Evolutionary conservation across 2,329 filamentous ascomycete species (phyloP).

Genomic region (Penicillium brasilianum): DNA sequence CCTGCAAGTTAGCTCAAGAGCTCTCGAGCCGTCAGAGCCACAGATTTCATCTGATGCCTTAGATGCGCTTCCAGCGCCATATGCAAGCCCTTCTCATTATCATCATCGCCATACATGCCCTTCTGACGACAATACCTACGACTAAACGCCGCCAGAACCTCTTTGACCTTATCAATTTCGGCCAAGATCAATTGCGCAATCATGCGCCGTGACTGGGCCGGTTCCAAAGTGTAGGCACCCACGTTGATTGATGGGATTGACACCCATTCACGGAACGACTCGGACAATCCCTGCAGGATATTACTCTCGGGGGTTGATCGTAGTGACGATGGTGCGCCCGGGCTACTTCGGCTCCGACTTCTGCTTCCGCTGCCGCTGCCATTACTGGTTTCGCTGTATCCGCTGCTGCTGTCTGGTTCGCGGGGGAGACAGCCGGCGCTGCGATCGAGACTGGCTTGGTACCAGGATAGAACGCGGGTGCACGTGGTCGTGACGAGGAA

Average conservation of each 20-base stretch:
- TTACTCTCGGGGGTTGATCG: neutral
- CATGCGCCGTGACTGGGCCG: conserved; percentile 6
- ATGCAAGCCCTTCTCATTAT: conserved; percentile 10
- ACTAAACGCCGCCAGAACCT: conserved; percentile 2
- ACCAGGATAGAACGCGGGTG: conserved; percentile 12
- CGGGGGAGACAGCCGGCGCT: conserved; percentile 2
- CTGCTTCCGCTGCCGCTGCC: neutral
- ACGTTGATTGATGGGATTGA: conserved; percentile 10
- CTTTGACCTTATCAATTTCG: neutral
- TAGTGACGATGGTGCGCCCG: neutral
- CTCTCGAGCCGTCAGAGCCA: conserved; percentile 4
- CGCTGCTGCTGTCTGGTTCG: conserved; percentile 8
- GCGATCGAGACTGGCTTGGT: conserved; percentile 12
- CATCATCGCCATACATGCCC: neutral
- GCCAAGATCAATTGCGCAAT: neutral
- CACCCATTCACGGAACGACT: conserved; percentile 10
- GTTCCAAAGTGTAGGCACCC: conserved; percentile 9
- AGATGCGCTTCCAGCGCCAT: conserved; percentile 10
- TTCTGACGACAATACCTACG: conserved; percentile 11
- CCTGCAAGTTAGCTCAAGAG: neutral
- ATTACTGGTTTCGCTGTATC: neutral
- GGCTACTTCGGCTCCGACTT: neutral
- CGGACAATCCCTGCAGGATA: conserved; percentile 1
- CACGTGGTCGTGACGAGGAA: conserved; percentile 9
- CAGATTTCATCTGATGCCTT: conserved; percentile 8